Percentiles rank a stretch among this genome's conserved stretches.
Conservation (phyloP, 208 protist species). For the Endotrypanum monterogeii region DNA sequence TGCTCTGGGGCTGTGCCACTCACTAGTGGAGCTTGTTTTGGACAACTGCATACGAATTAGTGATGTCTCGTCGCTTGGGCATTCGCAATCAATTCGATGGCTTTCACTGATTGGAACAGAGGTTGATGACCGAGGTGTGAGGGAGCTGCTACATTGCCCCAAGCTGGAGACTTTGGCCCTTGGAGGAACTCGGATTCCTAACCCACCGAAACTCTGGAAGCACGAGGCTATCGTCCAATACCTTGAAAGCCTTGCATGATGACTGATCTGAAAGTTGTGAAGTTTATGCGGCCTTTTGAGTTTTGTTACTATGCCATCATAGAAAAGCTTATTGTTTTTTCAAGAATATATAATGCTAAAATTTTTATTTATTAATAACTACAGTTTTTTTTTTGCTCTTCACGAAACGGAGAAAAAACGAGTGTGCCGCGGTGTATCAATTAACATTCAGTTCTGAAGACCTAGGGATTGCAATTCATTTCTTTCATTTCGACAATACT, state of each 20-base stretch:
- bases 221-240: slow-evolving; percentile 44
- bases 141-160: slow-evolving; percentile 34
- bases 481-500: background rate
- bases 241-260: slow-evolving; percentile 30
- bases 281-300: slow-evolving; percentile 17
- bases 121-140: slow-evolving; percentile 40
- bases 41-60: slow-evolving; percentile 44
- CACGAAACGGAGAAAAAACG: too few species aligned
- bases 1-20: slow-evolving; percentile 31
- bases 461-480: background rate
- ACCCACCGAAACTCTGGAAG: slow-evolving; percentile 43
- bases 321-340: too few species aligned
- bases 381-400: background rate
- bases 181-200: slow-evolving; percentile 32
- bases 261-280: background rate
- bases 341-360: too few species aligned
- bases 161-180: slow-evolving; percentile 49
- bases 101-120: slow-evolving; percentile 47
- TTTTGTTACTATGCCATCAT: background rate
- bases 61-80: slow-evolving; percentile 38
- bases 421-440: background rate
- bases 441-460: too few species aligned
- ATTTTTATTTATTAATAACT: too few species aligned
- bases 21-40: slow-evolving; percentile 51
- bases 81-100: slow-evolving; percentile 31